These are phyloP conservation scores for Carex parvula DNA, from an alignment of 176 grass and related monocot species.

Conservation along the genomic window DNA sequence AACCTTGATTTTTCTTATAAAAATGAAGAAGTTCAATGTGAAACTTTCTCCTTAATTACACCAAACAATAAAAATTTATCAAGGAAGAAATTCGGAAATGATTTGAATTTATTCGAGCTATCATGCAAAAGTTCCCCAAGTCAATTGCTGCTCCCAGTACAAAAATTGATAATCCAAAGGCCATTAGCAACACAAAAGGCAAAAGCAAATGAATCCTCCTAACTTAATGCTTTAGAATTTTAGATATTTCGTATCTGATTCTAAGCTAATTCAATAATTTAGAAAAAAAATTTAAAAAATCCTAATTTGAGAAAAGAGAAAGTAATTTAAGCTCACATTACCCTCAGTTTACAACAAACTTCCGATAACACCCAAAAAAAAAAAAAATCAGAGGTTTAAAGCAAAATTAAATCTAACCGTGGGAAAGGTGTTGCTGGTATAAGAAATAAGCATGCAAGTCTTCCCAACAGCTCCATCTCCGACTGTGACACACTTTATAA, in stretches of 20 bases:
- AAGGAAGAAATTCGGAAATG: neutral
- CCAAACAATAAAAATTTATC: neutral
- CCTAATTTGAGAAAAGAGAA: neutral
- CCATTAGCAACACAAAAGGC: neutral
- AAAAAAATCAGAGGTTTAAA: neutral
- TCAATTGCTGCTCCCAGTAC: neutral
- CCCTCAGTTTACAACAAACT: neutral
- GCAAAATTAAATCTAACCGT: conserved; percentile 34
- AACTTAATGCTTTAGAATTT: neutral
- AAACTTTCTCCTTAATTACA: neutral
- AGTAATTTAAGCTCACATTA: neutral
- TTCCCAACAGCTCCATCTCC: conserved; percentile 46
- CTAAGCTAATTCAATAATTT: neutral
- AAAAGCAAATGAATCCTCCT: neutral
- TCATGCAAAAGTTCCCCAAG: neutral
- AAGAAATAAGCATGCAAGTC: conserved; percentile 52
- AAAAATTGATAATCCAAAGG: neutral
- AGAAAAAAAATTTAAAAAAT: neutral
- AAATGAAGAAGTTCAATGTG: neutral
- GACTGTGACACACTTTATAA: conserved; percentile 46
- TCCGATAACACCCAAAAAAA: neutral
- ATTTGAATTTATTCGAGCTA: neutral
- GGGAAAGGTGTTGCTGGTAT: conserved; percentile 46
- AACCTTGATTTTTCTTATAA: neutral
- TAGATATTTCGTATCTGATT: neutral